A percentile compares a stretch with the other conserved stretches of the same genome.
phyloP scores from a whole-genome alignment of 2,329 filamentous ascomycete genomes.

The Neofusicoccum umdonicola region DNA sequence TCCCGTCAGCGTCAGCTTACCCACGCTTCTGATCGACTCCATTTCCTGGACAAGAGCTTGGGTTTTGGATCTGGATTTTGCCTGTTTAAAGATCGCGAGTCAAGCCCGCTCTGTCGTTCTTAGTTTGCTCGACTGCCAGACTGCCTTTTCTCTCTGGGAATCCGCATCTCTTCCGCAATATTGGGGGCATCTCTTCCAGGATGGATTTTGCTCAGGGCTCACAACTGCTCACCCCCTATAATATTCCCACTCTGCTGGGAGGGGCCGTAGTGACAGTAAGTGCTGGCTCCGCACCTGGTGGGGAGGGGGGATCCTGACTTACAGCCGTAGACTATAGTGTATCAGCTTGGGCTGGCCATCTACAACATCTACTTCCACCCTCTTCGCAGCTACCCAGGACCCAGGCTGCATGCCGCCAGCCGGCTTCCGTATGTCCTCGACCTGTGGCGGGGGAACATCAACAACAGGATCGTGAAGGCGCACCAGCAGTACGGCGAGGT shows the following conservation, averaged over 20 bases:
- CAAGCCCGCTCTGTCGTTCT: no score
- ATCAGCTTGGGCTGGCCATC: conserved; percentile 23
- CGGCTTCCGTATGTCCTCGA: conserved; percentile 32
- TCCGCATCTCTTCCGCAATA: no score
- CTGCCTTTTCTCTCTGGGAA: background rate
- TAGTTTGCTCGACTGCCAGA: no score
- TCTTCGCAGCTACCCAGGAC: conserved; percentile 44
- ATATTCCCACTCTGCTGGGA: background rate
- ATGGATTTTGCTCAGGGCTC: background rate
- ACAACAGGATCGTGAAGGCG: conserved; percentile 27
- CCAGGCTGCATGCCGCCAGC: conserved; percentile 33
- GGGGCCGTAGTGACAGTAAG: background rate
- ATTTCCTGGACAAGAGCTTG: background rate
- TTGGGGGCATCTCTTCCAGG: background rate
- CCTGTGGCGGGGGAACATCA: conserved; percentile 28
- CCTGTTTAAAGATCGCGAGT: no score
- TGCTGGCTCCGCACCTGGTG: background rate
- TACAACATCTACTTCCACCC: conserved; percentile 46
- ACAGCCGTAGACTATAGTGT: conserved; percentile 12
- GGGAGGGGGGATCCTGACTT: background rate
- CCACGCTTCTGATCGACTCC: background rate
- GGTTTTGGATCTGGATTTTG: no score
- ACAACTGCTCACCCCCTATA: background rate
- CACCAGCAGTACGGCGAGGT: conserved; percentile 44
- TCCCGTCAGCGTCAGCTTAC: background rate